Conservation (phyloP, 2,329 filamentous ascomycete genomes). For the Phialophora verrucosa region DNA sequence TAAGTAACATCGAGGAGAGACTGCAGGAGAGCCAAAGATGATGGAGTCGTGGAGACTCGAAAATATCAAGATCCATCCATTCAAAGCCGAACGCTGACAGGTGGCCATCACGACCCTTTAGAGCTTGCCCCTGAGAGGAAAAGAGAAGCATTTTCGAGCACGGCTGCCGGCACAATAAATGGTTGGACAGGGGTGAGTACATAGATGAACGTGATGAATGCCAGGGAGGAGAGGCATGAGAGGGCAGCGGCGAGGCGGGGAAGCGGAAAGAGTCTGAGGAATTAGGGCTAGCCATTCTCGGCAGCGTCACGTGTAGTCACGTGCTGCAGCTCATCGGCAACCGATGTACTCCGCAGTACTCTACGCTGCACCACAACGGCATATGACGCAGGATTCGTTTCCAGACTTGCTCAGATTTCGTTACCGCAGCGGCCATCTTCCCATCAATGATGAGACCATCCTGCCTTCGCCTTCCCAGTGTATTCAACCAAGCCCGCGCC, state of each 20-base stretch:
- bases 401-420: too few species aligned
- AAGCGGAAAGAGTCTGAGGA: background rate
- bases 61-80: background rate
- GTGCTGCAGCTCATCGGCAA: background rate
- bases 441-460: too few species aligned
- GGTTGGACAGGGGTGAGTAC: background rate
- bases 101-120: background rate
- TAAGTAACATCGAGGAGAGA: background rate
- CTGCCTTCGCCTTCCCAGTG: too few species aligned
- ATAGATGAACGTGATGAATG: background rate
- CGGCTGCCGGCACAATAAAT: background rate
- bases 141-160: background rate
- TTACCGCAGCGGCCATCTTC: too few species aligned
- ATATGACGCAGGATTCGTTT: background rate
- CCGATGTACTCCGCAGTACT: background rate
- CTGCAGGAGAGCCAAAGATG: background rate
- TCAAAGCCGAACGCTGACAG: too few species aligned
- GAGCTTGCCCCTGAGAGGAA: background rate
- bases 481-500: too few species aligned
- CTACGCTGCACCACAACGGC: background rate
- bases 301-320: background rate
- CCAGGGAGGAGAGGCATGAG: too few species aligned
- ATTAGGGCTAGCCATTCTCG: background rate
- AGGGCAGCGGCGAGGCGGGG: background rate
- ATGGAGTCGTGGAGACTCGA: background rate